Evolutionary conservation across 2,329 filamentous ascomycete species (phyloP).

Genomic region (Microsporum ferrugineum): DNA sequence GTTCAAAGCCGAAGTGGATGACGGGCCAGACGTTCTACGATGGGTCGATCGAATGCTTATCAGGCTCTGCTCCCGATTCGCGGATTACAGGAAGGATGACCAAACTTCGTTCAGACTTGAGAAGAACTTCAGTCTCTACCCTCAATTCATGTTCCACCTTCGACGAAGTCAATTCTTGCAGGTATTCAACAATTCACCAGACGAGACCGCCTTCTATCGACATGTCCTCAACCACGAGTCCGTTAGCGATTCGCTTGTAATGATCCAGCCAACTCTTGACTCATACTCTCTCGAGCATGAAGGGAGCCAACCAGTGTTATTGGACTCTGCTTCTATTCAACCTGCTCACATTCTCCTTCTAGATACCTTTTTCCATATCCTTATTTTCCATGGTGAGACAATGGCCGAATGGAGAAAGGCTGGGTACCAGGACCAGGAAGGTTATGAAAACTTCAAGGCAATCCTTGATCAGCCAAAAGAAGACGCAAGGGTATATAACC

Average conservation of each 20-base stretch:
- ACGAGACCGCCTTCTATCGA: conserved; percentile 97
- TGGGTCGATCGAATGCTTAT: conserved; percentile 99
- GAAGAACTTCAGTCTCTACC: conserved; percentile 98
- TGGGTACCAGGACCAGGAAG: conserved; percentile 94
- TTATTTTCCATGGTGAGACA: conserved; percentile 98
- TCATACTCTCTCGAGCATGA: conserved; percentile 97
- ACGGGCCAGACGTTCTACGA: conserved; percentile 91
- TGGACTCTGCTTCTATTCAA: conserved; percentile 94
- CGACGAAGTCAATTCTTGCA: conserved; percentile 94
- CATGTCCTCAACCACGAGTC: conserved; percentile 97
- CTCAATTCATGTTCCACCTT: conserved; percentile 99
- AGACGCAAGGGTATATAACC: conserved; percentile 67
- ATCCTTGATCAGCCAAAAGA: conserved; percentile 90
- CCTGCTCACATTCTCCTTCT: conserved; percentile 85
- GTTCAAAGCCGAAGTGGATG: conserved; percentile 96
- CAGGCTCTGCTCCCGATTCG: conserved; percentile 86
- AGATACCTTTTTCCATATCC: conserved; percentile 98
- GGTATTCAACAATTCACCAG: conserved; percentile 98
- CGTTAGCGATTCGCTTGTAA: conserved; percentile 89
- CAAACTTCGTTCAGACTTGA: conserved; percentile 92
- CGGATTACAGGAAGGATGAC: conserved; percentile 96
- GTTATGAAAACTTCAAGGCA: conserved; percentile 88
- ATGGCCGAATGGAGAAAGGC: conserved; percentile 97
- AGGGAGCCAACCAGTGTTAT: conserved; percentile 78
- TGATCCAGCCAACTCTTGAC: conserved; percentile 97